Base-by-base conservation (phyloP, 73 alveolate species). In the Blepharisma stoltei region DNA sequence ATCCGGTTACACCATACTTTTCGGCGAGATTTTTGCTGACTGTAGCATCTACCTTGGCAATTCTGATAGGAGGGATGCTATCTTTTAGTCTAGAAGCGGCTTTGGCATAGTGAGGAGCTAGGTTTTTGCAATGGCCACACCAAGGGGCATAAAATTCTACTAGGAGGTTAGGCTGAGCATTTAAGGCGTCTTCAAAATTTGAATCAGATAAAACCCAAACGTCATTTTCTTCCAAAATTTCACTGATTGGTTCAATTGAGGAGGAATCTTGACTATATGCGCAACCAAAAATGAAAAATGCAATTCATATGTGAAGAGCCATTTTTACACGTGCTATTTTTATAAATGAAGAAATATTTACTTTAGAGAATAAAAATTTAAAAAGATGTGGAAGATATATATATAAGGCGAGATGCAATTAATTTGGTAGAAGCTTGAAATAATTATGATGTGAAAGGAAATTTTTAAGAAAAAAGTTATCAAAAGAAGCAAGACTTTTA, bases 81-180 rank as follows among this genome's bases (percentile, higher is more conserved):
- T 86, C 65, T 83, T 77, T 88, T 55, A 90, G 77, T 43, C 48
- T 54, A 37, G 80, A 54, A 6, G 95, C 95, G 11, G 96, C 98
- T 76, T 83, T 78, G 77, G 90, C 92, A 70, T 77, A 90, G 52
- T 87, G 86, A 21, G 95, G 98, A 80, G 91, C 94, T 38, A 92
- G 81, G 49, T 80, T 92, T 45, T 90, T 87, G 71, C 98, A 92
- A 78, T 91, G 93, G 21, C 96, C 96, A 71, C 98, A 90, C 96
- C 96, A 92, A 70, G 98, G 98, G n/a, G 96, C 98, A 66, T 92
- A 90, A 67, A 92, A 88, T 68, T 83, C 90, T 65, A 92, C 80
- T 83, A 92, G 55, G 67, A 93, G 43, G 54, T 86, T 81, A 50
- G 89, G 87, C 71, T 68, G 86, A 55, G 81, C 79, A 7, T 41